Base-by-base conservation (phyloP, 2,329 filamentous ascomycete genomes). In the Ilyonectria destructans region DNA sequence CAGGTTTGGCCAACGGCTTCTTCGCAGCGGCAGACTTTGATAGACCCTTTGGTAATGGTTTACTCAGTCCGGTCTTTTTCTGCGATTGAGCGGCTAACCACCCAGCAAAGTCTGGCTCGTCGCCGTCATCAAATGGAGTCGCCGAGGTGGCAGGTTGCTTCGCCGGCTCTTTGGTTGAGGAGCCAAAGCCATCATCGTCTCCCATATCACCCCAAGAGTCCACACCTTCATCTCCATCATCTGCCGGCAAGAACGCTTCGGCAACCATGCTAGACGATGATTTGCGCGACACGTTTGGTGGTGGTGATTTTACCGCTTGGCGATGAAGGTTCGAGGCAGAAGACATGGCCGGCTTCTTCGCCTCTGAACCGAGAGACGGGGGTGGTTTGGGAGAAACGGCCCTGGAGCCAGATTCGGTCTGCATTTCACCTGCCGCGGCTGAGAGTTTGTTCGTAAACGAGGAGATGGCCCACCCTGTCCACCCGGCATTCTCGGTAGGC, bases 381-480 rank as follows among this genome's bases (percentile, higher is more conserved):
- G 77, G 73, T 2, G 82, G 78, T 26, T 84, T 83, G 15, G 82
- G 81, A 21, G 86, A 81, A 13, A 83, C 77, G 0, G 82, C 76
- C 3, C 84, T 76, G 2, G 82, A 79, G 40, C 83, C 83, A 68
- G 86, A 86, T 60, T 85, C 81, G 19, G 86, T 83, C 77, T 96
- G 87, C 70, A 99, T 99, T 65, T 98, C 93, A 19, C 96, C 96
- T 9, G 92, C 92, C 0, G 94, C 95, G 0, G 93, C 83, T 2
- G 94, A 91, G 13, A 98, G 80, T 77, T 97, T 98, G 82, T 98
- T 98, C 2, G 96, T 98, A 79, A 99, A 99, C 1, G 95, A 98
- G 0, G 96, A 98, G 62, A 99, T 98, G 1, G 96, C 96, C 96
- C 96, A 99, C 13, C 96, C 96, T 1, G 96, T 90, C 96, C 96